These are phyloP conservation scores for Pseudogymnoascus sp. DNA, from an alignment of 2,329 filamentous ascomycete genomes.

Conservation along the genomic window DNA sequence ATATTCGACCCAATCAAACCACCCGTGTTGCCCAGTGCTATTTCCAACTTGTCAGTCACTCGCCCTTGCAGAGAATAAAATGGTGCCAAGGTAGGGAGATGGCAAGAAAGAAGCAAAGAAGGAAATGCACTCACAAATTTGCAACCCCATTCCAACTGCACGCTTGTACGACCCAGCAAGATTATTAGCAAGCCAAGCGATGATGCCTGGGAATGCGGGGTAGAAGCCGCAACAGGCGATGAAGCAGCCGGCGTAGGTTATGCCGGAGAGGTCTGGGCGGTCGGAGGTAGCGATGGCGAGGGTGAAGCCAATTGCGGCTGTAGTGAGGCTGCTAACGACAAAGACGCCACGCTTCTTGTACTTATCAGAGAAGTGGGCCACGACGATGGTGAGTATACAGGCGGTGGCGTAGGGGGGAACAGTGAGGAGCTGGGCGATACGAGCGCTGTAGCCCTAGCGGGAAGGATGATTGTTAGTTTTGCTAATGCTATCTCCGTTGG, in stretches of 20 bases:
- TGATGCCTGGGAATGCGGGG: constrained; percentile 33
- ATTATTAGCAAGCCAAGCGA: constrained; percentile 50
- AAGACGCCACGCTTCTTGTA: constrained; percentile 36
- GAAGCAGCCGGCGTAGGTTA: constrained; percentile 34
- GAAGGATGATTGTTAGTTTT: constrained; percentile 10
- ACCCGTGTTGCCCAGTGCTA: constrained; percentile 21
- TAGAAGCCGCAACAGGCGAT: constrained; percentile 36
- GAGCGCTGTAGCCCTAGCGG: constrained; percentile 25
- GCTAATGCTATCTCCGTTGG: constrained; percentile 34
- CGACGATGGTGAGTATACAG: constrained; percentile 46
- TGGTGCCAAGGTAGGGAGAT: background rate
- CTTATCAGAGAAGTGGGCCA: constrained; percentile 47
- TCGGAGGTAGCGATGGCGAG: constrained; percentile 12
- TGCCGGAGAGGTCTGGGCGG: background rate
- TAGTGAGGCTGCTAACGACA: constrained; percentile 46
- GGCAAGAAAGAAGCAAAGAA: background rate
- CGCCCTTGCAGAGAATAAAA: background rate
- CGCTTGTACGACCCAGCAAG: constrained; percentile 47
- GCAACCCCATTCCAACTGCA: constrained; percentile 53
- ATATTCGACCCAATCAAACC: constrained; percentile 16
- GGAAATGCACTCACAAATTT: constrained; percentile 32
- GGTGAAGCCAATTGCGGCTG: constrained; percentile 22
- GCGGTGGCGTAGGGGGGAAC: constrained; percentile 52
- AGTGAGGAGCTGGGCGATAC: constrained; percentile 36
- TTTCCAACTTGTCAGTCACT: background rate